Evolutionary conservation across 352 stramenopile species (phyloP), one percentile per base, ranked within the genome.

Genomic region (Globisporangium canariense): DNA sequence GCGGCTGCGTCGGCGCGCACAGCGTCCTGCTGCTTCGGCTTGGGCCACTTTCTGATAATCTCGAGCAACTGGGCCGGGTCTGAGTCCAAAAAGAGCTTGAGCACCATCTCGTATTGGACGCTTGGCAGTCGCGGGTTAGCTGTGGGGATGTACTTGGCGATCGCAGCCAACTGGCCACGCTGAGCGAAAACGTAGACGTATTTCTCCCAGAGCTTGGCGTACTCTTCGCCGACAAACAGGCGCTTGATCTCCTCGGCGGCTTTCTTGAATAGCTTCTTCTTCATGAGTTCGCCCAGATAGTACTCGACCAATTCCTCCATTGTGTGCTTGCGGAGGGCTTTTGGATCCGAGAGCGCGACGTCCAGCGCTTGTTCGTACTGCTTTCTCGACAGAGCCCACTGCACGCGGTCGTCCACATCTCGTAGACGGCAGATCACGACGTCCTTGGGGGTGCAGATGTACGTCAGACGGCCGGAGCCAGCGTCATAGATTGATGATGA

Each of bases 121-220:
- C 73, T 79, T 0, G 86, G 86, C 6, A 94, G 66, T 3, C 83
- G 73, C n/a, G 83, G 83, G 43, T 67, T 92, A 0, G 81, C 62
- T 0, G 86, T 93, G n/a, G 86, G 86, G 41, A 94, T 88, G 64
- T 70, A 88, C 4, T 76, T 76, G 4, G 83, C 83, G 56, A 94
- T 90, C 13, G 81, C 77, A 61, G 74, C 85, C 58, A 94, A 51
- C 51, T 93, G 82, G 0, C 83, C 83, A 32, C 81, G 81, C 64
- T 94, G 86, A 0, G 83, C 83, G 61, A 93, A 94, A 30, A 94
- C 78, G 51, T 94, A 94, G 3, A 94, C 79, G 60, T 93, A 94
- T n/a, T 93, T 94, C 58, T 92, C 82, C 86, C 86, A 94, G 16
- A 92, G 55, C 55, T 77, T 78, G 6, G 76, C 83, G 43, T 77